Evolutionary conservation across 2,329 filamentous ascomycete genomes (phyloP), one percentile per base, ranked within the genome.

Genomic region (Penicillium sp.): DNA sequence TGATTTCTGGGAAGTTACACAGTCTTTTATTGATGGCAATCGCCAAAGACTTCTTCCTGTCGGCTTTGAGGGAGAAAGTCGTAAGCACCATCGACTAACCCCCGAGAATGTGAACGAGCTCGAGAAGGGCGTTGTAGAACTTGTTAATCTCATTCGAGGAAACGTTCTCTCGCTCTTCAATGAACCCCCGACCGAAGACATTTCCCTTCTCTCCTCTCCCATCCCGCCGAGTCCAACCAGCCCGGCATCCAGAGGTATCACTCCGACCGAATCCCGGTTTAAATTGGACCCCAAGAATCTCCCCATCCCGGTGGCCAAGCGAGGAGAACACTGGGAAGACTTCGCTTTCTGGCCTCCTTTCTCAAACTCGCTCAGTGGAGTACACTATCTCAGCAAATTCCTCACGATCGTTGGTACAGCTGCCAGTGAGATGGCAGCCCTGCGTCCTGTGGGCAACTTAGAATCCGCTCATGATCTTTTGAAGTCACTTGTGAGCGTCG

Each of bases 291-390:
- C 84, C 0, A 88, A 83, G 65, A 91, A 89, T 56, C 77, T 90
- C 2, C 92, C 91, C 1, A 85, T 86, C 9, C 86, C 87, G 1
- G 90, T 89, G 0, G 90, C 91, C 0, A 89, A 82, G 61, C 84
- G 83, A 37, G 93, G 92, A 5, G 91, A 96, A 62, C 77, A 87
- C 0, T 97, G 91, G 91, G 94, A 97, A 67, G 88, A 93, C 75
- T 85, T 94, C 70, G 93, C 92, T 0, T 99, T 97, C 72, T 97
- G 93, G 92, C 92, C 93, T 3, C 94, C 93, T 0, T 88, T 89
- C 75, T 89, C 91, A 2, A 97, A 97, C 67, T 92, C 92, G 0
- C 77, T 97, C 20, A 95, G 91, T 52, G 93, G 90, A n/a, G 90
- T 93, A 1, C 85, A 96, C 69, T 97, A 96, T 66, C 80, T 99